A percentile compares a stretch with the other conserved stretches of the same genome.
phyloP scores from a whole-genome alignment of 148 eudicot genomes.

The Pharnaceum exiguum region DNA sequence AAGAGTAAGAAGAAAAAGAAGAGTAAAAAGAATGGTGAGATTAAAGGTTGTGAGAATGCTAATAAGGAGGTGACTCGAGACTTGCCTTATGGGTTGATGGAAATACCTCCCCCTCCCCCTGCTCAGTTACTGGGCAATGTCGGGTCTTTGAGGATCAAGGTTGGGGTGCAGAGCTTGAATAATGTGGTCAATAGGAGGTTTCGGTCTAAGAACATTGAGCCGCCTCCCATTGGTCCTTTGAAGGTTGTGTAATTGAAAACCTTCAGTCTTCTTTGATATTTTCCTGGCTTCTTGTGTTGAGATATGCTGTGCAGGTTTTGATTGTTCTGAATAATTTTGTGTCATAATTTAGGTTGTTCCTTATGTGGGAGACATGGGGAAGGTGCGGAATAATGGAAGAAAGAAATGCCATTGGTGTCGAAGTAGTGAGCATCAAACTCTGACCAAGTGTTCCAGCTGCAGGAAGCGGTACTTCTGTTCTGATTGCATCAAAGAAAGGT shows the following conservation, averaged over 20 bases:
- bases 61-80: conserved; percentile 39
- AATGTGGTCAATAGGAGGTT: conserved; percentile 38
- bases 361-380: conserved; percentile 30
- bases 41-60: background rate
- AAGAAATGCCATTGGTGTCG: conserved; percentile 93
- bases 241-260: conserved; percentile 53
- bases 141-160: conserved; percentile 45
- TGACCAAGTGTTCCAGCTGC: conserved; percentile 65
- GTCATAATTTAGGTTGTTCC: conserved; percentile 48
- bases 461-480: conserved; percentile 61
- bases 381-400: conserved; percentile 32
- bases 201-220: conserved; percentile 81
- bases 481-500: conserved; percentile 77
- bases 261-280: background rate
- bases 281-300: background rate
- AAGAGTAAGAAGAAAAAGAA: conserved; percentile 53
- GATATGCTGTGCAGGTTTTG: background rate
- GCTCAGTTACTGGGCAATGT: conserved; percentile 36
- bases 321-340: conserved; percentile 5
- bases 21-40: conserved; percentile 8
- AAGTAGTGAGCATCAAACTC: conserved; percentile 26
- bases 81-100: conserved; percentile 79
- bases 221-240: conserved; percentile 55
- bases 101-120: conserved; percentile 46
- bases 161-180: conserved; percentile 39